Conservation (phyloP, 106 monocot genomes). For the Dioscorea alata region DNA sequence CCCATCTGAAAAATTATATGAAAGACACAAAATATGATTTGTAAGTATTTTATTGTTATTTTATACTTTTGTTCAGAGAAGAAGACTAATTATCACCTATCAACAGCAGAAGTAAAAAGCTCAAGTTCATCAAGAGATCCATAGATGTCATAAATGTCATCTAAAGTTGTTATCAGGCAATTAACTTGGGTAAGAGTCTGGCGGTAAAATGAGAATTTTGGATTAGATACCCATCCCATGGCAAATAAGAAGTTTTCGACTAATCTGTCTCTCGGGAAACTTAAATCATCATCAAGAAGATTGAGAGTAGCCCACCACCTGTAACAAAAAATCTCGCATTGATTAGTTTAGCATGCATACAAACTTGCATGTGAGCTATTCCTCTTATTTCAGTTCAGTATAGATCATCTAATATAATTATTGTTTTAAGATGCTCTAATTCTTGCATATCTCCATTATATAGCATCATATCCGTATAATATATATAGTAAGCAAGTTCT, state of each 20-base stretch:
- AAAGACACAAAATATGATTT: neutral
- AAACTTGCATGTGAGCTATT: no score
- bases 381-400: no score
- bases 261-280: slow-evolving; percentile 45
- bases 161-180: slow-evolving; percentile 23
- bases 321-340: no score
- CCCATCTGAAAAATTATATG: no score
- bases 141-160: slow-evolving; percentile 65
- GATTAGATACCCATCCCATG: slow-evolving; percentile 11
- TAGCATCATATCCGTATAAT: no score
- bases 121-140: slow-evolving; percentile 46
- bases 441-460: no score
- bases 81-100: slow-evolving; percentile 17
- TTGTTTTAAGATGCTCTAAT: no score
- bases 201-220: slow-evolving; percentile 11
- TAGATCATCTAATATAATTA: no score
- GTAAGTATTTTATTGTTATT: neutral
- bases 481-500: no score
- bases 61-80: neutral
- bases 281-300: slow-evolving; percentile 14
- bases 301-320: slow-evolving; percentile 56
- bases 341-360: no score
- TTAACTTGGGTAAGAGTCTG: slow-evolving; percentile 12
- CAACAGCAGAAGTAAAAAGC: slow-evolving; percentile 43
- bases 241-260: slow-evolving; percentile 38